Evolutionary conservation across 1,139 yeast genomes (phyloP).

Genomic region (Nakaseomyces uthaithaninus): DNA sequence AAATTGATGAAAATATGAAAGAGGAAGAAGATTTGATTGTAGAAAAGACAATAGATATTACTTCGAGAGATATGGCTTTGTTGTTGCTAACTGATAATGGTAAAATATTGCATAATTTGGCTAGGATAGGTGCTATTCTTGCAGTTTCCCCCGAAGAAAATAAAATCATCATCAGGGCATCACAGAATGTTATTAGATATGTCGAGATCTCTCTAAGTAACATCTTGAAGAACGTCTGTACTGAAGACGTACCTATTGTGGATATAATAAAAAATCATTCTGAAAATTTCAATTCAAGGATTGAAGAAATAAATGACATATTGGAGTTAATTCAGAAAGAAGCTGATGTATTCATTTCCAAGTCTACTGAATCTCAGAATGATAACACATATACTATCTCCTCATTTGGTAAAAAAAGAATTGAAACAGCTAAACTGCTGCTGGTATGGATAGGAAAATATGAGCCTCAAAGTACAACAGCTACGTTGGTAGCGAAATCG

Average conservation of each 20-base stretch:
- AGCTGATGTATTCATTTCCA: constrained; percentile 20
- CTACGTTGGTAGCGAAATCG: not conserved
- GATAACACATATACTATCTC: constrained; percentile 15
- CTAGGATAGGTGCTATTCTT: constrained; percentile 26
- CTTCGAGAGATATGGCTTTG: constrained; percentile 23
- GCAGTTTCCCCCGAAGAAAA: constrained; percentile 32
- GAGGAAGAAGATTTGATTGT: constrained; percentile 31
- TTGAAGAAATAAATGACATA: constrained; percentile 13
- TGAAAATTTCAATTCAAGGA: constrained; percentile 9
- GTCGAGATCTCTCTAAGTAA: constrained; percentile 33
- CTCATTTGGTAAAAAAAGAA: constrained; percentile 26
- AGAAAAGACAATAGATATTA: constrained; percentile 33
- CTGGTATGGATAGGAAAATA: constrained; percentile 23
- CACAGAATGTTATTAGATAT: constrained; percentile 29
- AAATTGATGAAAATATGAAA: constrained; percentile 6
- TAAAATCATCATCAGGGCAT: constrained; percentile 30
- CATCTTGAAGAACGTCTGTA: constrained; percentile 35
- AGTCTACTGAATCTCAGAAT: constrained; percentile 7
- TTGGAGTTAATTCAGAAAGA: constrained; percentile 21
- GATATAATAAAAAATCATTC: constrained; percentile 20
- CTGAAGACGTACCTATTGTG: constrained; percentile 32
- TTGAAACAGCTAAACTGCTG: constrained; percentile 21
- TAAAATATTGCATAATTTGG: constrained; percentile 32
- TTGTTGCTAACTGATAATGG: constrained; percentile 35
- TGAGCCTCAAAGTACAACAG: constrained; percentile 16